These are phyloP conservation scores for Sclerotinia borealis DNA, from an alignment of 2,329 filamentous ascomycete species.

Conservation along the genomic window DNA sequence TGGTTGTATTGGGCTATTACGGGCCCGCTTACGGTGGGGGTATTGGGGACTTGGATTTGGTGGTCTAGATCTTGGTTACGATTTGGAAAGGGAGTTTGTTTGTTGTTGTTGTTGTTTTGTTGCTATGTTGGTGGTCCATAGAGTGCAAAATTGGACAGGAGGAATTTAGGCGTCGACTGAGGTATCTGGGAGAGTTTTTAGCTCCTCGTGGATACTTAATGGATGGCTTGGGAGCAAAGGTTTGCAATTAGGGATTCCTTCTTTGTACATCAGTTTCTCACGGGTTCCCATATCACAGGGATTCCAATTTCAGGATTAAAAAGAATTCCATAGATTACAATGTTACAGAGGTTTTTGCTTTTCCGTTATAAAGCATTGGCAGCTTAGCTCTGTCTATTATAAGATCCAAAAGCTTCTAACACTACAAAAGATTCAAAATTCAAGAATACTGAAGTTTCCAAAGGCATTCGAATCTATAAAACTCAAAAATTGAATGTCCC, in stretches of 20 bases:
- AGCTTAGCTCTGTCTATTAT: too few species aligned
- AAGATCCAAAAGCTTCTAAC: too few species aligned
- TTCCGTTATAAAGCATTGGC: neutral
- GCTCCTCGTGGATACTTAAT: neutral
- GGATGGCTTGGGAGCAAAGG: too few species aligned
- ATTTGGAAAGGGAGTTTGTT: neutral
- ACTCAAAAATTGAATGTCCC: too few species aligned
- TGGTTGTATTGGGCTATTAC: conserved; percentile 7
- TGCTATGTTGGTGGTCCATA: neutral
- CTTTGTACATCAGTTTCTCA: neutral
- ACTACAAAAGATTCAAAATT: too few species aligned
- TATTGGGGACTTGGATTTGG: neutral
- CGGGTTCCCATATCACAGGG: neutral
- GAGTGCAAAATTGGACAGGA: neutral
- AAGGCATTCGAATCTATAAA: too few species aligned
- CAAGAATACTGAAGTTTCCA: too few species aligned
- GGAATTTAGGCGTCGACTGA: neutral
- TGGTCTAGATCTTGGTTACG: neutral
- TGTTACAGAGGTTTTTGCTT: neutral
- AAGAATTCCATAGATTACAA: neutral
- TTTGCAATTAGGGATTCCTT: too few species aligned
- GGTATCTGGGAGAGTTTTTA: neutral
- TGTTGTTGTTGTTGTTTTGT: neutral
- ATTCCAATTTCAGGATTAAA: neutral
- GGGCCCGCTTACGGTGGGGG: neutral